Base-by-base conservation (phyloP, 2,329 filamentous ascomycete genomes). In the Fragosphaeria purpurea region DNA sequence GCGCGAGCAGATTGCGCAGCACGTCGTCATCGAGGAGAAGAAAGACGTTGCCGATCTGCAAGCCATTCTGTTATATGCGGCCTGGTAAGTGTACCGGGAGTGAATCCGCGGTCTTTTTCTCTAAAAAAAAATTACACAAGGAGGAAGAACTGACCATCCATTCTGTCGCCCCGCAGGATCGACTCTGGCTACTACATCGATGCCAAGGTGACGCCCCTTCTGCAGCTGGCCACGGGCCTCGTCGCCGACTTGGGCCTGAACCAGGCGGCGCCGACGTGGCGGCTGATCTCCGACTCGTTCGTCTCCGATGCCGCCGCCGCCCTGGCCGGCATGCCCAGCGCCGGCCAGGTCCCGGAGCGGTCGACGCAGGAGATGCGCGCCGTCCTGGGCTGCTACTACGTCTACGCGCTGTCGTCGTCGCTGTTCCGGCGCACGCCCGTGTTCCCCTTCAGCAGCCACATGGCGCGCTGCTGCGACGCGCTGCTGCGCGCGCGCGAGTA, bases 171-270 rank as follows among this genome's bases (percentile, higher is more conserved):
- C 7, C 22, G 5, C 31, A 71, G 67, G 67, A 65, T 64, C 35
- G 68, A 72, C 46, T 62, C 66, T 39, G 64, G 69, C 44, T 65
- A 65, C 41, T 68, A 67, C 42, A 53, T 66, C 9, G 67, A 69
- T 1, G 58, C 58, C 3, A 63, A 65, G 12, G 63, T 61, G 3
- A 71, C 68, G 4, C 64, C 62, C 1, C 52, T 72, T 1, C 39
- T 72, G 0, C 69, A 72, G 9, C 55, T 73, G 11, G 67, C 67
- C 3, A 54, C 64, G 1, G 64, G 65, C 0, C 51, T 73, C 1
- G 62, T 70, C 1, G 53, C 65, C 4, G 69, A 73, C 10, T 60
- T 72, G 2, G 63, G 62, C 1, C 54, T 73, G 0, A 65, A 65
- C 44, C 63, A 57, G 39, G 49, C 63, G 3, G 60, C 65, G 0